phyloP scores from a whole-genome alignment of 2,329 filamentous ascomycete genomes.

The Thelonectria rubi region DNA sequence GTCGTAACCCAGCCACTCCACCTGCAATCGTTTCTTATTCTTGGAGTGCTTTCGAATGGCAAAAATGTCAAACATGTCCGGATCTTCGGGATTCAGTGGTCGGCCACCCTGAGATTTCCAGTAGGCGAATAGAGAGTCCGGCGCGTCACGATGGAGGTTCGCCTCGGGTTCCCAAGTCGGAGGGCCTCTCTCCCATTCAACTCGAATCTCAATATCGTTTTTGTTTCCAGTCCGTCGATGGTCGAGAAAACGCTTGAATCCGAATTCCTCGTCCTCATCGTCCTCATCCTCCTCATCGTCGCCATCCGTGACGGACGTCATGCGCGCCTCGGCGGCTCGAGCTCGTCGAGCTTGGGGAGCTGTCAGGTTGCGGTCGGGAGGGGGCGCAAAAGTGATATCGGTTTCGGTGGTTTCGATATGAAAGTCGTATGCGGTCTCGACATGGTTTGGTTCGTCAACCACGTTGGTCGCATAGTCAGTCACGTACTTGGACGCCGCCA shows the following conservation, averaged over 20 bases:
- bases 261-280: slow-evolving; percentile 26
- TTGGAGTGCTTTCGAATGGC: slow-evolving; percentile 46
- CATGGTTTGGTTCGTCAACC: neutral
- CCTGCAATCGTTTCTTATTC: slow-evolving; percentile 41
- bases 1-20: slow-evolving; percentile 51
- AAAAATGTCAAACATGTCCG: slow-evolving; percentile 46
- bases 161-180: slow-evolving; percentile 49
- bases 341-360: slow-evolving; percentile 17
- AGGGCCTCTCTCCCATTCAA: slow-evolving; percentile 45
- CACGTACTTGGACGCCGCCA: slow-evolving; percentile 7
- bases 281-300: slow-evolving; percentile 20
- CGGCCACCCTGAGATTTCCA: slow-evolving; percentile 46
- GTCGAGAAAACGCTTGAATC: slow-evolving; percentile 36
- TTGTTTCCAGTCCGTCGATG: slow-evolving; percentile 44
- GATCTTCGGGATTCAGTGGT: slow-evolving; percentile 44
- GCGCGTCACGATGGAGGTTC: slow-evolving; percentile 47
- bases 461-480: neutral
- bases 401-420: neutral
- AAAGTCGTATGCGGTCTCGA: slow-evolving; percentile 2
- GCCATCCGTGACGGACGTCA: neutral
- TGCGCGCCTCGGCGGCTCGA: slow-evolving; percentile 2
- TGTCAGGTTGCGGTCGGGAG: neutral
- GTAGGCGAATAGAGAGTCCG: slow-evolving; percentile 44
- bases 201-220: slow-evolving; percentile 43
- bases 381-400: neutral